These are phyloP conservation scores for Pyricularia sp. DNA, from an alignment of 2,329 filamentous ascomycete genomes.

Conservation along the genomic window DNA sequence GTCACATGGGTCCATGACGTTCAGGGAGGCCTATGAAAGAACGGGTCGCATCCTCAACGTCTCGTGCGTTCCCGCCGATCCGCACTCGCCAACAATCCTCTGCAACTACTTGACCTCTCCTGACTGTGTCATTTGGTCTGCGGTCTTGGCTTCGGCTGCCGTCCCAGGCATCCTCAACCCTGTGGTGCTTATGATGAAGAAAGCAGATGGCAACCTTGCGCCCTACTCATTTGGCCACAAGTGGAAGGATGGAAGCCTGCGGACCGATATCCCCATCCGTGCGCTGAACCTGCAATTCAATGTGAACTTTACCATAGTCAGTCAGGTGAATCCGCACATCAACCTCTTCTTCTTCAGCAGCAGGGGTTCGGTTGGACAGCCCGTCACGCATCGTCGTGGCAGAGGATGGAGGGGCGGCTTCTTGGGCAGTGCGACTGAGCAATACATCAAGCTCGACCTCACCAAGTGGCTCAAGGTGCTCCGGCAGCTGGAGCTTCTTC, in stretches of 20 bases:
- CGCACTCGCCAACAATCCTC: conserved; percentile 83
- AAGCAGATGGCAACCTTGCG: conserved; percentile 61
- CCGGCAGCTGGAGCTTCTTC: conserved; percentile 82
- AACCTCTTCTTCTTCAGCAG: conserved; percentile 99
- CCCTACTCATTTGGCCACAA: conserved; percentile 98
- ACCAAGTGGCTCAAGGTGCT: conserved; percentile 97
- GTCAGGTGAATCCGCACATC: conserved; percentile 90
- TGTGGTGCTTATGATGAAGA: conserved; percentile 88
- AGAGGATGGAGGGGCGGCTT: conserved; percentile 95
- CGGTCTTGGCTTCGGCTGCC: conserved; percentile 86
- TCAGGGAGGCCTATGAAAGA: conserved; percentile 86
- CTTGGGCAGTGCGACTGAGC: conserved; percentile 82
- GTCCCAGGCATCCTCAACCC: conserved; percentile 95
- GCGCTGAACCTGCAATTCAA: conserved; percentile 95
- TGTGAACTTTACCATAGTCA: conserved; percentile 90
- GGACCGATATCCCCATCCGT: conserved; percentile 92
- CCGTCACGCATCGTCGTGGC: conserved; percentile 87
- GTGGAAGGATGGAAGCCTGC: conserved; percentile 94
- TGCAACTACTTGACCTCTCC: conserved; percentile 93
- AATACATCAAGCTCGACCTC: conserved; percentile 92
- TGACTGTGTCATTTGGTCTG: conserved; percentile 97
- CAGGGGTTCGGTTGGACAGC: conserved; percentile 80
- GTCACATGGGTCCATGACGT: conserved; percentile 83
- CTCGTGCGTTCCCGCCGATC: conserved; percentile 90
- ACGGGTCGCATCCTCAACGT: conserved; percentile 94